Percentiles rank a stretch among this genome's conserved stretches.
Conservation (phyloP, 345 rosid genomes). For the Lenwebbia sp. region DNA sequence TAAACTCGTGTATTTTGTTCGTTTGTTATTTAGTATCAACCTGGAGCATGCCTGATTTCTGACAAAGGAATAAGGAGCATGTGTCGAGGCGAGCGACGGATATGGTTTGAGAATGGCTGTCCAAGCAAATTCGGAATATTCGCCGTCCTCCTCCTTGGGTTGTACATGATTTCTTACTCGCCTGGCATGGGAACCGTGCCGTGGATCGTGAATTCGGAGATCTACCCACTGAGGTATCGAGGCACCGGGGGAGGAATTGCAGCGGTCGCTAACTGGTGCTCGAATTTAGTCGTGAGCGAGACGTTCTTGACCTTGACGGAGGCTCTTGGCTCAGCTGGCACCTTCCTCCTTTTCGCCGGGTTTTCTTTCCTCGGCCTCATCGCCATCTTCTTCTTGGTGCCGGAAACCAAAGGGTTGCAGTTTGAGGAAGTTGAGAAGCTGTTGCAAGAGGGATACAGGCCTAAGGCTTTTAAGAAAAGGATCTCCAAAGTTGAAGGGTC, state of each 20-base stretch:
- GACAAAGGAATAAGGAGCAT: conserved; percentile 6
- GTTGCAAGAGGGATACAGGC: conserved; percentile 47
- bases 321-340: conserved; percentile 45
- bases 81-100: conserved; percentile 27
- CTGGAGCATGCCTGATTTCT: conserved; percentile 62
- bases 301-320: conserved; percentile 49
- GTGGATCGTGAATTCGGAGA: conserved; percentile 92
- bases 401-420: conserved; percentile 76
- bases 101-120: conserved; percentile 55
- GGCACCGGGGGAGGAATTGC: conserved; percentile 88
- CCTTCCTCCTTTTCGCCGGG: conserved; percentile 58
- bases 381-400: conserved; percentile 56
- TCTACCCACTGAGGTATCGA: conserved; percentile 72
- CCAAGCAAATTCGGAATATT: conserved; percentile 72
- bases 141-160: conserved; percentile 49
- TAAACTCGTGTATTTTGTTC: neutral
- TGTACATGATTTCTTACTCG: conserved; percentile 59
- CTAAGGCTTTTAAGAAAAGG: conserved; percentile 13
- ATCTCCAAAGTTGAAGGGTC: neutral
- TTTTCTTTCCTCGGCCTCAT: conserved; percentile 30
- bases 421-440: conserved; percentile 74
- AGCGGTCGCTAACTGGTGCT: conserved; percentile 67
- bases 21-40: conserved; percentile 37
- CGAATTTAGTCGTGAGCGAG: conserved; percentile 60
- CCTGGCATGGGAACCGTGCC: conserved; percentile 94